Conservation (phyloP, 768 basidiomycete species). For the Coprinopsis cinerea region DNA sequence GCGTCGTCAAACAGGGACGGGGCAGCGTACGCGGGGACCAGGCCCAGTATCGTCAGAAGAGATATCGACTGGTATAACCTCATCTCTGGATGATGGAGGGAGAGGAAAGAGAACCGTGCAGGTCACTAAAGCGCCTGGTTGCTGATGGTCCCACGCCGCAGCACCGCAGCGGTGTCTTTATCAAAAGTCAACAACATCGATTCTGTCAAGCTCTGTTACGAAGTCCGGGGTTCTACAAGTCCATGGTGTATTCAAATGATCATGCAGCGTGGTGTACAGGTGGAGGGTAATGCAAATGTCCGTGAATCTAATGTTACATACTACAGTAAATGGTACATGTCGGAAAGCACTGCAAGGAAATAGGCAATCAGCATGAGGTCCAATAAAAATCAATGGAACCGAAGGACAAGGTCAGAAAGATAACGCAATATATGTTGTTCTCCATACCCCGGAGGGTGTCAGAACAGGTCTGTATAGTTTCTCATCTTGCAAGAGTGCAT, state of each 20-base stretch:
- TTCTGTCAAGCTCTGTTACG: too few relatives aligned
- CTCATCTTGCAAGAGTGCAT: conserved; percentile 43
- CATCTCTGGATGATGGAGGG: conserved; percentile 21
- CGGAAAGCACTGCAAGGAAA: not conserved
- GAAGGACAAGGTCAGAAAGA: conserved; percentile 27
- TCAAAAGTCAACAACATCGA: too few relatives aligned
- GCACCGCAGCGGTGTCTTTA: not conserved
- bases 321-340: not conserved
- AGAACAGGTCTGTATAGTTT: conserved; percentile 63
- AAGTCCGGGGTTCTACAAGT: too few relatives aligned
- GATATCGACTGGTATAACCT: conserved; percentile 29
- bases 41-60: conserved; percentile 27
- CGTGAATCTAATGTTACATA: not conserved
- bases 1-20: conserved; percentile 10
- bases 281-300: not conserved
- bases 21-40: conserved; percentile 9
- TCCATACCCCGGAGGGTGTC: conserved; percentile 40
- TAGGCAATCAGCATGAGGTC: not conserved
- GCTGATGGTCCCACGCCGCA: not conserved
- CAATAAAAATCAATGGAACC: not conserved
- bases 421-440: conserved; percentile 55
- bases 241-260: too few relatives aligned
- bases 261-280: not conserved
- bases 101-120: not conserved
- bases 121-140: not conserved